A percentile compares a stretch with the other conserved stretches of the same genome.
Evolutionary conservation across 495 filamentous ascomycete genomes (phyloP).

Genomic region (Aspergillus incahuasiensis): DNA sequence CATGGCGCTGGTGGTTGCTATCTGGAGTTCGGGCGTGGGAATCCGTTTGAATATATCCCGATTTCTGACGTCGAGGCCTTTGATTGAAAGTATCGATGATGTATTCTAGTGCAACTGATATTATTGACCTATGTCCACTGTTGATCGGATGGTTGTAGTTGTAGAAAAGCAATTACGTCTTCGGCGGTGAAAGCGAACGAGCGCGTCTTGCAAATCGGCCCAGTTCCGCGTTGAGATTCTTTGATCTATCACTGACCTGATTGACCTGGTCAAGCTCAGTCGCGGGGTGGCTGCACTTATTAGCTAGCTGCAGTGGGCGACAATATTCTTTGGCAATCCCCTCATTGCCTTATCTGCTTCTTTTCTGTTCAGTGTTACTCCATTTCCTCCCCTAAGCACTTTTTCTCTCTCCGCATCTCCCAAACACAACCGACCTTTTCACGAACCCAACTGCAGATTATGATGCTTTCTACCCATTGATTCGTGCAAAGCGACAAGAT

Average conservation of each 20-base stretch:
- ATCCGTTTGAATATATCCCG: not conserved
- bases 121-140: not conserved
- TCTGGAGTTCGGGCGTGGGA: not conserved
- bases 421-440: not conserved
- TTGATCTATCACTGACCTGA: not conserved
- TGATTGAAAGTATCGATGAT: not conserved
- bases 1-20: not conserved
- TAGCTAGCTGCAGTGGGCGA: not conserved
- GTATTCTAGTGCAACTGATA: not conserved
- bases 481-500: not conserved
- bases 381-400: not conserved
- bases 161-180: not conserved
- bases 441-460: not conserved
- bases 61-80: not conserved
- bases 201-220: not conserved
- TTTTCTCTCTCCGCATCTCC: not conserved
- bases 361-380: not conserved
- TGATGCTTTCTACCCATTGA: not conserved
- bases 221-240: not conserved
- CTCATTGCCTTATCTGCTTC: not conserved
- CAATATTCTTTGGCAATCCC: not conserved
- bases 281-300: not conserved
- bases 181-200: constrained; percentile 10
- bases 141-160: not conserved
- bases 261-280: not conserved